Conservation (phyloP, 176 grass and related monocot species). For the Tuctoria greenei region DNA sequence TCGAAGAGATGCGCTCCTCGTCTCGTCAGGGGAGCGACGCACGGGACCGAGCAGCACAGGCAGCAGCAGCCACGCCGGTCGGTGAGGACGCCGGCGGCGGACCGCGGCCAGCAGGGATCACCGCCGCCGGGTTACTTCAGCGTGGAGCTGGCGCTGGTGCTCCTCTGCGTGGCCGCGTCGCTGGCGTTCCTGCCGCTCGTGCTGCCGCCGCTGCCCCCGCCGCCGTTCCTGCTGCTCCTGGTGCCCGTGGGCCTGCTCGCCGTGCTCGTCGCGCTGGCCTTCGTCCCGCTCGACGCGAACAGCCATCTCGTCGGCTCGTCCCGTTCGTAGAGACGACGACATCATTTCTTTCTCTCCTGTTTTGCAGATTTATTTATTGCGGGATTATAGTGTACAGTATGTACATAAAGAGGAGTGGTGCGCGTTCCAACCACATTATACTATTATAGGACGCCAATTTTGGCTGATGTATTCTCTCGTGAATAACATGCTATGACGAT, state of each 20-base stretch:
- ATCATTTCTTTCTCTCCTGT: no score
- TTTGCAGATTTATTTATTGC: not conserved
- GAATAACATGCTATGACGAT: not conserved
- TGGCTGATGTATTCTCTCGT: not conserved
- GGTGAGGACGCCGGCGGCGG: not conserved
- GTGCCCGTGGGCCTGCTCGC: slow-evolving; percentile 54
- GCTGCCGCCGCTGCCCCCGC: slow-evolving; percentile 58
- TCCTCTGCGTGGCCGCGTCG: slow-evolving; percentile 41
- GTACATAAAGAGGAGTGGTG: not conserved
- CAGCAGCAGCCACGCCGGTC: not conserved
- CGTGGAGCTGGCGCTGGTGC: slow-evolving; percentile 35
- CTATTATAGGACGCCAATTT: not conserved
- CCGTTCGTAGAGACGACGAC: not conserved
- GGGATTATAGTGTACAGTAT: not conserved
- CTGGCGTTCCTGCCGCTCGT: slow-evolving; percentile 61
- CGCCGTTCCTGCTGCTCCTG: slow-evolving; percentile 52
- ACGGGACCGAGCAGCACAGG: not conserved
- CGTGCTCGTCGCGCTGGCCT: slow-evolving; percentile 50
- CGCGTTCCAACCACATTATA: not conserved
- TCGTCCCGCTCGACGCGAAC: slow-evolving; percentile 53
- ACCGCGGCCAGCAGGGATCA: not conserved
- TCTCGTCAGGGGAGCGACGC: not conserved
- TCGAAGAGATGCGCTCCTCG: not conserved
- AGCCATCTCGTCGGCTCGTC: slow-evolving; percentile 35
- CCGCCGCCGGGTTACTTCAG: slow-evolving; percentile 43